A percentile compares a stretch with the other conserved stretches of the same genome.
These are phyloP conservation scores for Trypanosoma platydactyli DNA, from an alignment of 208 protist genomes.

Conservation along the genomic window DNA sequence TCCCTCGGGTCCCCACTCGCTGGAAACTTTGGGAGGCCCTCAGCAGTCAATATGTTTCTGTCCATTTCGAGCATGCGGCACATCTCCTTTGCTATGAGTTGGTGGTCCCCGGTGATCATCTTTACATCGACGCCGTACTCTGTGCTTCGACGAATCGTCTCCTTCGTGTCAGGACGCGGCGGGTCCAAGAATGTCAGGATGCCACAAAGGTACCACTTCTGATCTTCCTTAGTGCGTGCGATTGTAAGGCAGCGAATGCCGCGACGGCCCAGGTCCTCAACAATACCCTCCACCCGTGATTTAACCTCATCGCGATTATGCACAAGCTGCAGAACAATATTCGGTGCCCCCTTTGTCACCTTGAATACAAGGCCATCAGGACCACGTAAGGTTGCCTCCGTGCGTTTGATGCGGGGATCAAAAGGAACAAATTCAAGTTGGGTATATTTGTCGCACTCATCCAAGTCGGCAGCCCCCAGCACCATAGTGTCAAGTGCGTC, in stretches of 20 bases:
- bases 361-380: constrained; percentile 73
- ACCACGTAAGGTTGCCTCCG: constrained; percentile 60
- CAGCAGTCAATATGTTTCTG: constrained; percentile 80
- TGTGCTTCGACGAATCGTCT: constrained; percentile 79
- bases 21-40: constrained; percentile 61
- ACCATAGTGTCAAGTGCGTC: constrained; percentile 89
- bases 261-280: constrained; percentile 61
- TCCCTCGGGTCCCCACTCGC: constrained; percentile 41
- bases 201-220: constrained; percentile 77
- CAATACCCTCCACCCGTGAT: constrained; percentile 66
- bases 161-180: constrained; percentile 89
- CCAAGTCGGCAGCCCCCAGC: constrained; percentile 65
- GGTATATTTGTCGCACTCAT: constrained; percentile 79
- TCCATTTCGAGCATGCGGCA: constrained; percentile 90
- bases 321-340: constrained; percentile 78
- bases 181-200: constrained; percentile 93
- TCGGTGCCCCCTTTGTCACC: constrained; percentile 87
- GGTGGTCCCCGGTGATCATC: constrained; percentile 95
- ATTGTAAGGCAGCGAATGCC: constrained; percentile 78
- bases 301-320: constrained; percentile 81
- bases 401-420: constrained; percentile 70
- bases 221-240: constrained; percentile 54
- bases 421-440: constrained; percentile 75
- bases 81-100: constrained; percentile 95
- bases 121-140: constrained; percentile 92